phyloP scores from a whole-genome alignment of 768 basidiomycete genomes.

The Panellus pusillus region DNA sequence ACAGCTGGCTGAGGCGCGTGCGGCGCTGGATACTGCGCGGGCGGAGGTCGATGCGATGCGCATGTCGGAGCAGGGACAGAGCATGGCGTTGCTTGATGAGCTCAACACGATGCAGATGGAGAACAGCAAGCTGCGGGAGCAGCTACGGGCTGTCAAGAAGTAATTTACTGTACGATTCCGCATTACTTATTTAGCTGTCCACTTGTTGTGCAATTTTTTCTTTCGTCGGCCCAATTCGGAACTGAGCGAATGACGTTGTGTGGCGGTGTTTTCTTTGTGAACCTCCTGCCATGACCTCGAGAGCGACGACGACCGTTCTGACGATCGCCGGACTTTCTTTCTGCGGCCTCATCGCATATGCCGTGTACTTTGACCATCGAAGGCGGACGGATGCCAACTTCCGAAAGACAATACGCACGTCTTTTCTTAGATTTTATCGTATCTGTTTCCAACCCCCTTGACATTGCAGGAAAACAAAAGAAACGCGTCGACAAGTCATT shows the following conservation, averaged over 20 bases:
- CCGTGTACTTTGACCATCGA: slow-evolving; percentile 92
- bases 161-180: slow-evolving; percentile 16
- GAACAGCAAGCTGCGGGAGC: slow-evolving; percentile 68
- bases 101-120: slow-evolving; percentile 81
- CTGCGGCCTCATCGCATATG: slow-evolving; percentile 73
- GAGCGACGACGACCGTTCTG: slow-evolving; percentile 36
- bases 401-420: slow-evolving; percentile 81
- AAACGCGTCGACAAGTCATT: slow-evolving; percentile 79
- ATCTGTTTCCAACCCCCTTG: slow-evolving; percentile 8
- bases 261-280: neutral
- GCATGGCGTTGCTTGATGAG: slow-evolving; percentile 85
- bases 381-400: slow-evolving; percentile 86
- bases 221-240: no score
- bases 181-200: no score
- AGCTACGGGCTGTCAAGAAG: slow-evolving; percentile 63
- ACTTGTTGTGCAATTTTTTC: no score
- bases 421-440: slow-evolving; percentile 14
- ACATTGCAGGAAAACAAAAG: slow-evolving; percentile 78
- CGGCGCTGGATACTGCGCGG: slow-evolving; percentile 60
- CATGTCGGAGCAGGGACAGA: slow-evolving; percentile 74
- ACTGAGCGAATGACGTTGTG: no score
- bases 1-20: slow-evolving; percentile 61
- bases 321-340: slow-evolving; percentile 51
- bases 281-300: slow-evolving; percentile 35
- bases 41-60: slow-evolving; percentile 71